Evolutionary conservation across 73 alveolate species (phyloP).

Genomic region (Breviolum minutum): DNA sequence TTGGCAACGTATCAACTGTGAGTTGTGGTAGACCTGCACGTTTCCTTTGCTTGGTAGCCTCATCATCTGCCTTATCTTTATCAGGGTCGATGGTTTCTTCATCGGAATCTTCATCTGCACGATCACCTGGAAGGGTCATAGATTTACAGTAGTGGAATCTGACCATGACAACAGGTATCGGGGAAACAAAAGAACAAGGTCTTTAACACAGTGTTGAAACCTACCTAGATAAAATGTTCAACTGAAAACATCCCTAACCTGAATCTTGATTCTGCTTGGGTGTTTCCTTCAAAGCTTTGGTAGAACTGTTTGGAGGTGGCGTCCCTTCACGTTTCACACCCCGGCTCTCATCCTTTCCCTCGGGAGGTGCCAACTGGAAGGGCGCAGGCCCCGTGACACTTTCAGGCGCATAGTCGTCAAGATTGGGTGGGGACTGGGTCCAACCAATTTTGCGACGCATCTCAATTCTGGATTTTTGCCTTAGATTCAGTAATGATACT

Average conservation of each 20-base stretch:
- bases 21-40: background rate
- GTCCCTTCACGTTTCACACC: no score
- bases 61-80: background rate
- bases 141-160: no score
- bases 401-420: background rate
- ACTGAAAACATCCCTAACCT: background rate
- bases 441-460: background rate
- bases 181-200: no score
- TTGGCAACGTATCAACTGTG: background rate
- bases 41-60: background rate
- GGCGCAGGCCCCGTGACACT: background rate
- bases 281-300: background rate
- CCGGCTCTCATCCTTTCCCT: no score
- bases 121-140: no score
- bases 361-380: background rate
- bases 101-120: background rate
- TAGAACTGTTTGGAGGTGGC: no score
- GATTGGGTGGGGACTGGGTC: background rate
- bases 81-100: background rate
- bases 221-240: no score
- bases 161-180: no score
- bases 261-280: background rate
- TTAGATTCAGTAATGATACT: no score
- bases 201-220: no score
- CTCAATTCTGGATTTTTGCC: background rate